phyloP scores from a whole-genome alignment of 2,329 filamentous ascomycete genomes.

The Fonsecaea multimorphosa region DNA sequence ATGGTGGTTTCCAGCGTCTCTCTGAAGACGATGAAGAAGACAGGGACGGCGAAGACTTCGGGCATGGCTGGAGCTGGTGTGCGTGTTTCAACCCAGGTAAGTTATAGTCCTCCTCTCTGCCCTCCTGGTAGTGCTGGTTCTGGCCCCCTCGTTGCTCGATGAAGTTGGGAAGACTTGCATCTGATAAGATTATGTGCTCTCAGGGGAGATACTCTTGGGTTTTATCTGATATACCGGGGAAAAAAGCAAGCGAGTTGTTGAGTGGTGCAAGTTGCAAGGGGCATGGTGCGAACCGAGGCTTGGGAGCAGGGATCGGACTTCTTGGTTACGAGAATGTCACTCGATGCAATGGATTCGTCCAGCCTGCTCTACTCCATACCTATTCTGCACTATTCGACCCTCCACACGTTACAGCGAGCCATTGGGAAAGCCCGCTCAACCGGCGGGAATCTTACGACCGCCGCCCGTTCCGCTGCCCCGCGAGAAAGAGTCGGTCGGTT shows the following conservation, averaged over 20 bases:
- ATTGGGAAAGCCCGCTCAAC: conserved; percentile 3
- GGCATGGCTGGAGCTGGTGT: conserved; percentile 58
- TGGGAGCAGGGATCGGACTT: too few relatives aligned
- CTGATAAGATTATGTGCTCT: not conserved
- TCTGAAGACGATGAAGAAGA: conserved; percentile 91
- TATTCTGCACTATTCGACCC: too few relatives aligned
- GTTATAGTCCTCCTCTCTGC: not conserved
- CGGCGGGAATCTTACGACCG: not conserved
- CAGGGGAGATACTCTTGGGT: not conserved
- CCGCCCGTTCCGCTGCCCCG: not conserved
- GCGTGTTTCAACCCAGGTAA: not conserved
- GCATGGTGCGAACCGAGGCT: not conserved
- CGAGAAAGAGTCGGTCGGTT: conserved; percentile 10
- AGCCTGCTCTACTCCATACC: not conserved
- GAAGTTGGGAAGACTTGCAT: not conserved
- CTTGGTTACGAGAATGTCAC: not conserved
- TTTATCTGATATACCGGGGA: not conserved
- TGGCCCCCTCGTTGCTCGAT: not conserved
- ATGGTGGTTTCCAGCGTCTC: conserved; percentile 83
- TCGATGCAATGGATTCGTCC: not conserved
- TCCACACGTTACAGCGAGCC: too few relatives aligned
- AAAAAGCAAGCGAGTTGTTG: not conserved
- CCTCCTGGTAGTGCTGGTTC: not conserved
- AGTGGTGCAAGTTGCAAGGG: not conserved
- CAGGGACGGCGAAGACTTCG: conserved; percentile 76